phyloP scores from a whole-genome alignment of 2,329 filamentous ascomycete species.

The Ophiostoma himal-ulmi region DNA sequence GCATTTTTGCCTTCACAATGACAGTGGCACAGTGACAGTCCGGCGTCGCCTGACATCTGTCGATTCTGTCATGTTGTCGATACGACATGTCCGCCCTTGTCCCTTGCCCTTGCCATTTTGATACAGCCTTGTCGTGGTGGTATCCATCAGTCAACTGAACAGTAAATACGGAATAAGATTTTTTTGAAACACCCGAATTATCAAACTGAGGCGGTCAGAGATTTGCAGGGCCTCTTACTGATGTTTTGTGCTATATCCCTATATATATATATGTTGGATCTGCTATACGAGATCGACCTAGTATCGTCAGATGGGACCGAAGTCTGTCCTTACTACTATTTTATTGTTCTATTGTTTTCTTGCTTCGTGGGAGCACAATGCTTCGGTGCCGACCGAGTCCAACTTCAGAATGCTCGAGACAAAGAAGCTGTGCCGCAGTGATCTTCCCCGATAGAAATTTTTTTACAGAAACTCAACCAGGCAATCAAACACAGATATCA shows the following conservation, averaged over 20 bases:
- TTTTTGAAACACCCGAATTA: background rate
- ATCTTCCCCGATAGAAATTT: background rate
- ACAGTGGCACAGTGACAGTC: background rate
- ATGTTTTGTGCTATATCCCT: background rate
- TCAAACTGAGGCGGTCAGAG: conserved; percentile 11
- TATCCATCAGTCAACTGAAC: background rate
- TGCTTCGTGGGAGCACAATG: background rate
- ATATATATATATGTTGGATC: background rate
- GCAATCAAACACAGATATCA: background rate
- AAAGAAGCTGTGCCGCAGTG: background rate
- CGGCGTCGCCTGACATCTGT: conserved; percentile 2
- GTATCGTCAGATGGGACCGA: background rate
- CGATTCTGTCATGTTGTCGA: background rate
- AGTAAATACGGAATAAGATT: background rate
- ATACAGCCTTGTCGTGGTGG: background rate
- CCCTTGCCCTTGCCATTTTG: background rate
- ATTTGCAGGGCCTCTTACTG: conserved; percentile 9
- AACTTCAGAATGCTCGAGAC: background rate
- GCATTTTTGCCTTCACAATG: background rate
- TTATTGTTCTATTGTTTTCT: background rate
- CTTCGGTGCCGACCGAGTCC: background rate
- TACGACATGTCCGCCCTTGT: background rate
- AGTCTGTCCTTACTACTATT: background rate
- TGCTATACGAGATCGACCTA: background rate
- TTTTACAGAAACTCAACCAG: background rate